A percentile compares a stretch with the other conserved stretches of the same genome.
Evolutionary conservation across 208 protist species (phyloP).

Genomic region (Trypanosoma vivax): DNA sequence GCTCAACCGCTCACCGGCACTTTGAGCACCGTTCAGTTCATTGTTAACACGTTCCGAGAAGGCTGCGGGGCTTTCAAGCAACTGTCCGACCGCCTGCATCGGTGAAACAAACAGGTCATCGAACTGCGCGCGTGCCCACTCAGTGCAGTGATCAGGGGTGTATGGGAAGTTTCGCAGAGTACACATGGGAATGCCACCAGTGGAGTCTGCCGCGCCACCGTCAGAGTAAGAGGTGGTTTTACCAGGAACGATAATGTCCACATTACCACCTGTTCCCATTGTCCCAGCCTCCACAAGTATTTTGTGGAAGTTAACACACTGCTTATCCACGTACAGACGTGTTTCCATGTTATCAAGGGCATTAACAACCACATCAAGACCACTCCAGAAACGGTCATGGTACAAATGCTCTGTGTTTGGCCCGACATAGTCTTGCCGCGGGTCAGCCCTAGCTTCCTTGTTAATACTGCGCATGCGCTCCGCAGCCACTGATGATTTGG

Average conservation of each 20-base stretch:
- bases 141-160: constrained; percentile 98
- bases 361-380: constrained; percentile 95
- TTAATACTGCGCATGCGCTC: constrained; percentile 95
- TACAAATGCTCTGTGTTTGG: constrained; percentile 94
- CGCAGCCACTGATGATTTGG: constrained; percentile 94
- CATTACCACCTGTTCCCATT: constrained; percentile 98
- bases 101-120: constrained; percentile 89
- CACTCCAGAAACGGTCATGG: constrained; percentile 94
- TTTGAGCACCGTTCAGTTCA: constrained; percentile 54
- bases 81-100: constrained; percentile 69
- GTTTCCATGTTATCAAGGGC: constrained; percentile 99
- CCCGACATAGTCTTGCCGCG: constrained; percentile 91
- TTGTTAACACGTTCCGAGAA: constrained; percentile 61
- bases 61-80: constrained; percentile 67
- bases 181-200: constrained; percentile 97
- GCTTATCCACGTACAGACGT: constrained; percentile 93
- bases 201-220: constrained; percentile 95
- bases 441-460: constrained; percentile 66
- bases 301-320: constrained; percentile 95
- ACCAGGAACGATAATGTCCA: constrained; percentile 95
- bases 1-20: constrained; percentile 65
- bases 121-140: constrained; percentile 92
- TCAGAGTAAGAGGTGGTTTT: constrained; percentile 98
- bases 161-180: constrained; percentile 99
- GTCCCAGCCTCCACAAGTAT: constrained; percentile 99